phyloP scores from a whole-genome alignment of 2,329 filamentous ascomycete species.

The Nemania sp. region DNA sequence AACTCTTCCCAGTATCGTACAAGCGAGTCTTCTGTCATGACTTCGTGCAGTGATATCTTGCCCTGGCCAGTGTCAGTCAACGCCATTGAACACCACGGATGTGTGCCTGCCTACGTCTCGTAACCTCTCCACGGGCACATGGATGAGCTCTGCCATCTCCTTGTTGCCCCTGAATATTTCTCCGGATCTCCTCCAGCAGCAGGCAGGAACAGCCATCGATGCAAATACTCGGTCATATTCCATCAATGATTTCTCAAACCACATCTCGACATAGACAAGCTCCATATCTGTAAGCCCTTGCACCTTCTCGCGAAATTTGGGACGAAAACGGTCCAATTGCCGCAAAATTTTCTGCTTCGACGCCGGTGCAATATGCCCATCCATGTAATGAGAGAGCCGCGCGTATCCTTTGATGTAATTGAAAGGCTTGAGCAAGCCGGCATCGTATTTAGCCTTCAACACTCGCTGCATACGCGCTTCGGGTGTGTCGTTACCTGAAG shows the following conservation, averaged over 20 bases:
- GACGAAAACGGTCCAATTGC: slow-evolving; percentile 89
- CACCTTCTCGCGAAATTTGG: slow-evolving; percentile 94
- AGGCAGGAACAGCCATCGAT: slow-evolving; percentile 97
- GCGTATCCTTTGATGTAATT: slow-evolving; percentile 98
- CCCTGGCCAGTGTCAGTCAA: slow-evolving; percentile 59
- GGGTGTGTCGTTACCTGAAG: slow-evolving; percentile 79
- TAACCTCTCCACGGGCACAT: slow-evolving; percentile 86
- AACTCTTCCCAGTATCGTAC: slow-evolving; percentile 99
- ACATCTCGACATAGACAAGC: slow-evolving; percentile 95
- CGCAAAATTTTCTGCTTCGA: slow-evolving; percentile 90
- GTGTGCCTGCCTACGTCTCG: slow-evolving; percentile 71
- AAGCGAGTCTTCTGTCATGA: slow-evolving; percentile 90
- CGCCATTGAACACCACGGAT: background rate
- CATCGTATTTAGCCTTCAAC: slow-evolving; percentile 93
- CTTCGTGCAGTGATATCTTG: slow-evolving; percentile 92
- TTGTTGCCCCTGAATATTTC: slow-evolving; percentile 98
- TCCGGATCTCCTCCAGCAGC: slow-evolving; percentile 93
- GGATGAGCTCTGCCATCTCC: slow-evolving; percentile 96
- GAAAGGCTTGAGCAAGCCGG: slow-evolving; percentile 91
- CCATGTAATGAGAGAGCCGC: slow-evolving; percentile 86
- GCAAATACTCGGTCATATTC: slow-evolving; percentile 98
- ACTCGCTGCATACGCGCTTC: slow-evolving; percentile 96
- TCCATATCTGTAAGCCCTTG: slow-evolving; percentile 92
- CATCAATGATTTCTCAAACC: slow-evolving; percentile 96
- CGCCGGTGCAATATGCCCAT: slow-evolving; percentile 77